Evolutionary conservation across 2,329 filamentous ascomycete species (phyloP), one percentile per base, ranked within the genome.

Genomic region (Fusarium pininemorale): DNA sequence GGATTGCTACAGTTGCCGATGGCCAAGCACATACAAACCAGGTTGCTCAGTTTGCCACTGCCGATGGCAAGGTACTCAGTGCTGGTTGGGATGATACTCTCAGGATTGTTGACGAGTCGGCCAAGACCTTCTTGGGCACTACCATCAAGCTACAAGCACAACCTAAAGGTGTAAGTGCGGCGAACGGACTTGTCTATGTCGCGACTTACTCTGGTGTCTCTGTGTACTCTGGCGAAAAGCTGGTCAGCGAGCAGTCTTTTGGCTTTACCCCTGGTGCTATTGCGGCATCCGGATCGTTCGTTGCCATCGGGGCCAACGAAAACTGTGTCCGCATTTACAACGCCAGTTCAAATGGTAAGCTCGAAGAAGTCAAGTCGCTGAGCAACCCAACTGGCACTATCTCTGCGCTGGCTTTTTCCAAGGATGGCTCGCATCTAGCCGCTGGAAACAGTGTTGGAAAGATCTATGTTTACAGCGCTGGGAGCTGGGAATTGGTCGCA

Each of bases 1-100:
- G 95, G 4, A 81, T 86, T 48, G 94, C 92, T 28, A 87, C 90
- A 37, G 88, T 89, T 18, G 88, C 97, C 16, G 93, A 96, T 71
- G 96, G 96, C 35, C 90, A 94, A 74, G 86, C 90, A 7, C 96
- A 98, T 82, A 93, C 93, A 13, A 97, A 96, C 81, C 95, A 97
- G 81, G 90, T 98, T 58, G 90, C 91, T 7, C 93, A 93, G 57
- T 92, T 99, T 73, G 86, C 92, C 6, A 85, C 90, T 2, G 85
- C 85, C 13, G 80, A 86, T 5, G 89, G 90, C 39, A 88, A 90
- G 74, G 90, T 94, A n/a, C 95, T 94, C 84, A 96, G 92, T 78
- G 93, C 96, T 60, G 95, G 92, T 72, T 99, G 96, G 96, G 96
- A 99, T 80, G 96, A 99, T 81, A 94, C 92, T 2, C 86, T 98